These are phyloP conservation scores for Prototheca cutis DNA, from an alignment of 163 green algal species.

Conservation along the genomic window DNA sequence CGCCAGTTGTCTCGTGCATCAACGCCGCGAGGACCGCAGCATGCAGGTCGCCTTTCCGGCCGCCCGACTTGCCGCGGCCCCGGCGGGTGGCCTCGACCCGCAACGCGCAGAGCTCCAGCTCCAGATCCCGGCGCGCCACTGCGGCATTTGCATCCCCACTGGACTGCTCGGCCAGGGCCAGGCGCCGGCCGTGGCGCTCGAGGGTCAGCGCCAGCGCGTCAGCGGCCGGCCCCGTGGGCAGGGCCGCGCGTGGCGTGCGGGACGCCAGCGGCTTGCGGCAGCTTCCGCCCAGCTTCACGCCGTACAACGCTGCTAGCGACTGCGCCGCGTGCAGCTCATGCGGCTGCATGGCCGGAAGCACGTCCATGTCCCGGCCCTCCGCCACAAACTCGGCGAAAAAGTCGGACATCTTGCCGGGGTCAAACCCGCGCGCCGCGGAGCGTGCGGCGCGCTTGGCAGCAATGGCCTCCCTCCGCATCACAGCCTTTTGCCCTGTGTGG, in stretches of 20 bases:
- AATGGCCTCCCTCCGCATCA: constrained; percentile 18
- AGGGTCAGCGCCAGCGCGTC: no score
- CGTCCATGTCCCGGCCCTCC: not conserved
- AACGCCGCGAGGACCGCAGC: no score
- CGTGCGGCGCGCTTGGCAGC: constrained; percentile 30
- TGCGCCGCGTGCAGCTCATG: constrained; percentile 12
- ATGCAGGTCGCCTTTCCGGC: no score
- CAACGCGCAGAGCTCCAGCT: no score
- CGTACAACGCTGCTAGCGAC: constrained; percentile 38
- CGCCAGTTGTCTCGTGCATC: no score
- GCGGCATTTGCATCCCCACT: no score
- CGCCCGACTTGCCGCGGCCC: no score
- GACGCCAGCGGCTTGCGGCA: not conserved
- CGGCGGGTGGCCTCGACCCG: no score
- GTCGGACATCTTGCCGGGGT: constrained; percentile 15
- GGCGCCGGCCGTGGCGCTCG: no score
- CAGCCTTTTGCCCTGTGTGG: constrained; percentile 33
- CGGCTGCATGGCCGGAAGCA: constrained; percentile 24
- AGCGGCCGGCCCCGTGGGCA: not conserved
- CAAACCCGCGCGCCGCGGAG: constrained; percentile 24
- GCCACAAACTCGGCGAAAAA: not conserved
- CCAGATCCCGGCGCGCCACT: no score
- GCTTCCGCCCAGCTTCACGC: not conserved
- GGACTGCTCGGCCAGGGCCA: no score
- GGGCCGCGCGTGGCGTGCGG: not conserved